Base-by-base conservation (phyloP, 1,139 yeast genomes). In the Magnusiomyces suaveolens region DNA sequence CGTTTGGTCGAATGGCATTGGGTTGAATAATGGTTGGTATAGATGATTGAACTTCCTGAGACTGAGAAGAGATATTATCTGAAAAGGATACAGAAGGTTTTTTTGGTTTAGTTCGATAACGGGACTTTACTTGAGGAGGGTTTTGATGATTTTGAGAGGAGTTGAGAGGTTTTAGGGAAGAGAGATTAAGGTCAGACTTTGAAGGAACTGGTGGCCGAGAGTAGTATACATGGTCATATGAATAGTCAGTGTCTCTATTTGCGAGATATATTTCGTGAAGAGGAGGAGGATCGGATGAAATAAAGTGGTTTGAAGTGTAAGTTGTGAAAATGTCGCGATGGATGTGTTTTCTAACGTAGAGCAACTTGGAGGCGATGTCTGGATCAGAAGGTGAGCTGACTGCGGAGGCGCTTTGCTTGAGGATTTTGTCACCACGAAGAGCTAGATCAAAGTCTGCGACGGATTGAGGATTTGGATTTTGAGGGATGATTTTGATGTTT, bases 261-360 rank as follows among this genome's bases (percentile, higher is more conserved):
- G 26, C 53, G 29, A 65, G 53, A 49, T 65, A 65, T 4, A 59
- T 59, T 50, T 65, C 68, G 16, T 56, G 50, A 47, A 65, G 59
- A 10, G 53, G 48, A 1, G 60, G 56, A 23, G 59, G 51, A 26
- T 3, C 18, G 14, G 52, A 52, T 10, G 62, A 60, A 29, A 59
- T 55, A 29, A 54, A 46, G 47, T 59, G 60, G 48, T 60, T 57
- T 2, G 60, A 54, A 8, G 60, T 56, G 44, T 61, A 59, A 3
- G 63, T 61, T 1, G 69, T 66, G 59, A 66, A 66, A 26, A 66
- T 62, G 43, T 66, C 69, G 20, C 69, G 57, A 54, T 66, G 69
- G 46, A 66, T 61, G 52, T 60, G 62, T 56, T 63, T 63, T 18
- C 67, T 57, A 16, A 63, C 50, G 47, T 56, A 48, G 3, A 52